Conservation (phyloP, 495 filamentous ascomycete species). For the Aspergillus sclerotioniger region DNA sequence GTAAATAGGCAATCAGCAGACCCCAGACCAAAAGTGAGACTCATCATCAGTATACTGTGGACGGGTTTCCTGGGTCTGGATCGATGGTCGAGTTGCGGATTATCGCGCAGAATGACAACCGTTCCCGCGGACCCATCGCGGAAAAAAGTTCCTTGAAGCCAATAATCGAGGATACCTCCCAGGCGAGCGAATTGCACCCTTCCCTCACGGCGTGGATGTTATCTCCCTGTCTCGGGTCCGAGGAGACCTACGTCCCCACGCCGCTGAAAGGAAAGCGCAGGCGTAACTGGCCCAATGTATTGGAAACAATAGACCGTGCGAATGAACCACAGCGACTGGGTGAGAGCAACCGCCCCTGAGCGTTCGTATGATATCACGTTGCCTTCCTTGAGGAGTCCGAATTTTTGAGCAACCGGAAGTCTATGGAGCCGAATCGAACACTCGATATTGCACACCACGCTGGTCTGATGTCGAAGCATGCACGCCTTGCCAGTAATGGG, state of each 20-base stretch:
- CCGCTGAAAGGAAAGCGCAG: background rate
- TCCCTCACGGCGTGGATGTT: background rate
- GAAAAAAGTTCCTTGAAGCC: conserved; percentile 5
- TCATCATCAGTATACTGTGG: background rate
- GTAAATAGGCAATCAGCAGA: too few species aligned
- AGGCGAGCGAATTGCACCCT: background rate
- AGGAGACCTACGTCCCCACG: background rate
- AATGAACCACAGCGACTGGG: background rate
- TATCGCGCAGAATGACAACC: background rate
- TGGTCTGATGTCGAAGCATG: background rate
- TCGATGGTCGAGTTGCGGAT: background rate
- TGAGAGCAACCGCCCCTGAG: background rate
- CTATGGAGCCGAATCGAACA: background rate
- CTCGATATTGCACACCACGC: background rate
- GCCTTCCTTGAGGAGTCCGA: background rate
- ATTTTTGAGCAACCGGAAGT: background rate
- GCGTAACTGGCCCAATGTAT: background rate
- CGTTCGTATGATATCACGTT: background rate
- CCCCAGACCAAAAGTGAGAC: too few species aligned
- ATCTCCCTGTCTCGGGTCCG: background rate
- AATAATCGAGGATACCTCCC: background rate
- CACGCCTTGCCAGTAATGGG: background rate
- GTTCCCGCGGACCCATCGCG: background rate
- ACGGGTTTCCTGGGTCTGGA: background rate
- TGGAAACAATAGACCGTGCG: background rate